Evolutionary conservation across 805 yeast species (phyloP), one percentile per base, ranked within the genome.

Genomic region (Starmerella apis): DNA sequence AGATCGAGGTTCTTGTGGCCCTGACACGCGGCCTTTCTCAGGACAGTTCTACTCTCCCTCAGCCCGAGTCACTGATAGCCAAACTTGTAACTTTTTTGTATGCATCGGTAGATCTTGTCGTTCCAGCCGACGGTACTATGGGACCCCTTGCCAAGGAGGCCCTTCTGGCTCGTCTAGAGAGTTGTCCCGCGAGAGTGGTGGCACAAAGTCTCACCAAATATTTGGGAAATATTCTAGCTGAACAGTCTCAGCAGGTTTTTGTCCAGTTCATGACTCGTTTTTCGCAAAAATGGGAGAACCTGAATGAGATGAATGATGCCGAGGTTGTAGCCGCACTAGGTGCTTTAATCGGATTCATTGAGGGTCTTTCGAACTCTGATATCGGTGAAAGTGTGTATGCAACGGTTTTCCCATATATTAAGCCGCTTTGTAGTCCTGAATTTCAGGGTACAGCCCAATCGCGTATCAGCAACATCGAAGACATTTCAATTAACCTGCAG

Each of bases 1-100:
- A 74, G 60, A 69, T 71, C 50, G 83, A 81, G 54, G 72, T 75
- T 4, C 66, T 81, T 51, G 56, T 75, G 41, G 83, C 86, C 0
- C 63, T 82, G 24, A 76, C 81, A 52, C 68, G 68, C 24, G 66
- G 51, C 28, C 36, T 30, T 14, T 24, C 35, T 4, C 14, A 19
- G 27, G 28, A 19, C 8, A 14, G 30, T 16, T n/a, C 36, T 14
- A 28, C 37, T 5, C 20, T 14, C 28, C 11, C 30, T 11, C 8
- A 27, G 30, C 30, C 11, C 30, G 30, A 8, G 30, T 27, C 30
- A 27, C 30, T 27, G 30, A 8, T 27, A 27, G 5, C 23, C 3
- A 27, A 27, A 13, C 45, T 28, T 18, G 27, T 18, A 4, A 4
- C 25, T 4, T 18, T 41, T 13, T 16, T 27, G 16, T 22, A 19